These are phyloP conservation scores for Peribolospora kevripleyi DNA, from an alignment of 768 basidiomycete genomes.

Conservation along the genomic window DNA sequence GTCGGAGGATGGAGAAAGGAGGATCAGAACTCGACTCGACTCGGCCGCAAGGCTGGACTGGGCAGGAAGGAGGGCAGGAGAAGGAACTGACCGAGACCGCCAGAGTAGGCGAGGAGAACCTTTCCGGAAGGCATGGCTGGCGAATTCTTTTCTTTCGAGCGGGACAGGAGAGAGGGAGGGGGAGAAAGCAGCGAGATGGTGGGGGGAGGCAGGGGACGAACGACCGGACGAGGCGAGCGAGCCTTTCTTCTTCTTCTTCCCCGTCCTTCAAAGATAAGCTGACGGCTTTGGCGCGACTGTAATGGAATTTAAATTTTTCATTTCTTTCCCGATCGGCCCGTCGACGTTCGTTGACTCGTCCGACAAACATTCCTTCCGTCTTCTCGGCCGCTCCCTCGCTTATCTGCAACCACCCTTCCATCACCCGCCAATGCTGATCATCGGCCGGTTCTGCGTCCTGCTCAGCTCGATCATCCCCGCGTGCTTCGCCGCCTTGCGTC, in stretches of 20 bases:
- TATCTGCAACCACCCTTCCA: not conserved
- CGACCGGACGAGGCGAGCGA: not conserved
- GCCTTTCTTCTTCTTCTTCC: too few species aligned
- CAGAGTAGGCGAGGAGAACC: conserved; percentile 91
- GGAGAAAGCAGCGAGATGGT: not conserved
- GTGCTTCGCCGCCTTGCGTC: conserved; percentile 53
- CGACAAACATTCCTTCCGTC: too few species aligned
- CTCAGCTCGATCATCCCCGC: conserved; percentile 42
- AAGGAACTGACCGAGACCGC: conserved; percentile 57
- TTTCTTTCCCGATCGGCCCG: too few species aligned
- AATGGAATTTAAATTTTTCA: too few species aligned
- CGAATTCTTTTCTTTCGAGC: not conserved
- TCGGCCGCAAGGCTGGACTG: not conserved
- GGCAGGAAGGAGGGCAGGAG: not conserved
- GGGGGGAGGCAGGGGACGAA: not conserved
- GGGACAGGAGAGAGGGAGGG: not conserved
- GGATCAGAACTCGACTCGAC: not conserved
- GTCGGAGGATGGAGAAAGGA: not conserved
- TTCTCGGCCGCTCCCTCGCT: too few species aligned
- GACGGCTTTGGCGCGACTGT: too few species aligned
- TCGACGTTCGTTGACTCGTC: too few species aligned
- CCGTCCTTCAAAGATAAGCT: too few species aligned
- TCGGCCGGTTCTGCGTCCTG: conserved; percentile 40
- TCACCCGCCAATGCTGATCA: conserved; percentile 90
- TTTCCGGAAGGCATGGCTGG: conserved; percentile 10